These are phyloP conservation scores for Trichophyton schoenleinii DNA, from an alignment of 2,329 filamentous ascomycete species.

Conservation along the genomic window DNA sequence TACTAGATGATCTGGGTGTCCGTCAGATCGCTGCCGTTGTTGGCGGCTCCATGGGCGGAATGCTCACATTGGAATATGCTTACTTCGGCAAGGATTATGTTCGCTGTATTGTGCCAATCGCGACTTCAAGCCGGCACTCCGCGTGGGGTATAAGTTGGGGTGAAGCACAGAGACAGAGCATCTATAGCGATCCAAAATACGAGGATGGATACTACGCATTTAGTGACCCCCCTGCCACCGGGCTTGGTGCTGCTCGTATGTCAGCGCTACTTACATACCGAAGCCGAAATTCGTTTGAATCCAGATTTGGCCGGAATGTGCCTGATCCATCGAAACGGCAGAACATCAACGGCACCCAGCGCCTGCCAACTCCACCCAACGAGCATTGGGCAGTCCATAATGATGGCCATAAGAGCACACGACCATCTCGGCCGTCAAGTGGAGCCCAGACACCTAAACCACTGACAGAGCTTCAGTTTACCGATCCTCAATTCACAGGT, in stretches of 20 bases:
- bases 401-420: conserved; percentile 58
- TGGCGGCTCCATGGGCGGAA: conserved; percentile 48
- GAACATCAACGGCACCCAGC: conserved; percentile 59
- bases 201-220: conserved; percentile 92
- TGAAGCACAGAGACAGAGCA: conserved; percentile 50
- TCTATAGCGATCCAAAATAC: conserved; percentile 97
- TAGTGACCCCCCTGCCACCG: conserved; percentile 71
- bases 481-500: conserved; percentile 61
- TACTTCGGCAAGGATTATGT: conserved; percentile 60
- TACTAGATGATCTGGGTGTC: conserved; percentile 44
- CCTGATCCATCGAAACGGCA: conserved; percentile 74
- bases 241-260: conserved; percentile 91
- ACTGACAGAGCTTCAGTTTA: conserved; percentile 27
- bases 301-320: conserved; percentile 83
- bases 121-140: conserved; percentile 44
- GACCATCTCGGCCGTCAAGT: conserved; percentile 21
- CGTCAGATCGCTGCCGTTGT: conserved; percentile 43
- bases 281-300: conserved; percentile 92
- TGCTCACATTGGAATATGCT: conserved; percentile 45
- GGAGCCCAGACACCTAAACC: conserved; percentile 11
- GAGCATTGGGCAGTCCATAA: conserved; percentile 74
- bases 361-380: conserved; percentile 49
- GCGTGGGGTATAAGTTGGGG: conserved; percentile 50
- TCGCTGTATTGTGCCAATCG: conserved; percentile 42
- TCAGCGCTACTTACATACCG: conserved; percentile 90